phyloP scores from a whole-genome alignment of 202 grass and related monocot genomes.

The Hordeum pubiflorum region DNA sequence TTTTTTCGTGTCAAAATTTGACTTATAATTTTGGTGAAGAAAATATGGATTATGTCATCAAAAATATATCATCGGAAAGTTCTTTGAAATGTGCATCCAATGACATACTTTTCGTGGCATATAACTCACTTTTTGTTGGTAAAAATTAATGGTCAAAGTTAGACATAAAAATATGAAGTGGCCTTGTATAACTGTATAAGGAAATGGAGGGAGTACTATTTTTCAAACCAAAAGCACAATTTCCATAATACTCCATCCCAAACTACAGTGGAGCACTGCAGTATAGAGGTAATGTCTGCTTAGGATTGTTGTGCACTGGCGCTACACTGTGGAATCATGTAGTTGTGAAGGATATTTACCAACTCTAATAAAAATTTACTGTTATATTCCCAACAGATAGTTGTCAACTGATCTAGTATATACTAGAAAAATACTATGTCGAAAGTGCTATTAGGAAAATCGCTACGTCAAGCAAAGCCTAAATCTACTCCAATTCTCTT shows the following conservation, averaged over 20 bases:
- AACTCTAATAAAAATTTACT: neutral
- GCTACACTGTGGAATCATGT: neutral
- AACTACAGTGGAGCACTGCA: neutral
- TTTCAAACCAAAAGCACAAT: slow-evolving; percentile 1
- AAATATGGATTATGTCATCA: no score
- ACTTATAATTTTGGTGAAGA: no score
- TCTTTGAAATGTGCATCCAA: no score
- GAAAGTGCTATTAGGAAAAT: neutral
- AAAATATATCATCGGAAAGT: no score
- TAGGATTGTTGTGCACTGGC: neutral
- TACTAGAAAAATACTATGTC: neutral
- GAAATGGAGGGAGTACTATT: neutral
- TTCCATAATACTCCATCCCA: neutral
- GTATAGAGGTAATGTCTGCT: neutral
- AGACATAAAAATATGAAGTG: no score
- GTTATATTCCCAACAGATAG: neutral
- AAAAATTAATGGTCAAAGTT: no score
- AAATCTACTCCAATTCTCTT: neutral
- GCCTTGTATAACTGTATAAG: no score
- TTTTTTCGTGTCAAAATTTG: no score
- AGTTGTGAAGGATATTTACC: neutral
- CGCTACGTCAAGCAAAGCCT: neutral
- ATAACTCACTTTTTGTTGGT: no score
- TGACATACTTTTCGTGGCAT: no score
- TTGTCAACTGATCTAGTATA: neutral